These are phyloP conservation scores for Linnemannia elongata DNA, from an alignment of 192 early-diverging fungal species.

Conservation along the genomic window DNA sequence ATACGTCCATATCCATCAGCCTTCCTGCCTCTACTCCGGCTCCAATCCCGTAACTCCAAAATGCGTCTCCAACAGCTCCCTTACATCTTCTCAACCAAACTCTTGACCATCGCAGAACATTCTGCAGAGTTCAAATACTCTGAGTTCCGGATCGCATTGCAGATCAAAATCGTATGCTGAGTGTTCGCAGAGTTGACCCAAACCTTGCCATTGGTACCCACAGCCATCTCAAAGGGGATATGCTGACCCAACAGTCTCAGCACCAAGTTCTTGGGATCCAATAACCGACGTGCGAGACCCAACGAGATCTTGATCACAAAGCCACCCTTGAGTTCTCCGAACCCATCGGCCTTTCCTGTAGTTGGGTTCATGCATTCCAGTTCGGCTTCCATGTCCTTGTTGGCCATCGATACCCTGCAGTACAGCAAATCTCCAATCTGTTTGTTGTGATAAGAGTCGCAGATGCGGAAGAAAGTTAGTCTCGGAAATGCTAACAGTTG, in stretches of 20 bases:
- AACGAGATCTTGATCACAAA: constrained; percentile 88
- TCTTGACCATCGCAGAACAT: constrained; percentile 63
- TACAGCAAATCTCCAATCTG: constrained; percentile 85
- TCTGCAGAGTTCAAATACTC: constrained; percentile 75
- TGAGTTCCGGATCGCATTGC: constrained; percentile 80
- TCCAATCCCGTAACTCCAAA: neutral
- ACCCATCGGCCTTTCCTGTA: constrained; percentile 88
- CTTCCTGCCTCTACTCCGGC: neutral
- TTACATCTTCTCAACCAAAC: constrained; percentile 41
- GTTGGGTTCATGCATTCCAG: constrained; percentile 90
- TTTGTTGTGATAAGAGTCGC: neutral
- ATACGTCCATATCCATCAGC: neutral
- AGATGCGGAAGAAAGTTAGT: neutral
- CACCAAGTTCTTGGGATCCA: constrained; percentile 76
- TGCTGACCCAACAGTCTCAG: constrained; percentile 77
- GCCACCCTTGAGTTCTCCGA: constrained; percentile 89
- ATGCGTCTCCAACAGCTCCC: neutral
- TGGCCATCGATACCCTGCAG: constrained; percentile 86
- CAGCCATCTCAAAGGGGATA: constrained; percentile 88
- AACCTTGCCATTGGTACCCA: constrained; percentile 95
- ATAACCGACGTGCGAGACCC: constrained; percentile 77
- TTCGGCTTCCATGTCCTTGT: constrained; percentile 98
- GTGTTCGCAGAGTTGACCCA: constrained; percentile 86
- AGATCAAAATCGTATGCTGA: constrained; percentile 73
- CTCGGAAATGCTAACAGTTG: neutral